Evolutionary conservation across 495 filamentous ascomycete genomes (phyloP).

Genomic region (Penicillium turbatum): DNA sequence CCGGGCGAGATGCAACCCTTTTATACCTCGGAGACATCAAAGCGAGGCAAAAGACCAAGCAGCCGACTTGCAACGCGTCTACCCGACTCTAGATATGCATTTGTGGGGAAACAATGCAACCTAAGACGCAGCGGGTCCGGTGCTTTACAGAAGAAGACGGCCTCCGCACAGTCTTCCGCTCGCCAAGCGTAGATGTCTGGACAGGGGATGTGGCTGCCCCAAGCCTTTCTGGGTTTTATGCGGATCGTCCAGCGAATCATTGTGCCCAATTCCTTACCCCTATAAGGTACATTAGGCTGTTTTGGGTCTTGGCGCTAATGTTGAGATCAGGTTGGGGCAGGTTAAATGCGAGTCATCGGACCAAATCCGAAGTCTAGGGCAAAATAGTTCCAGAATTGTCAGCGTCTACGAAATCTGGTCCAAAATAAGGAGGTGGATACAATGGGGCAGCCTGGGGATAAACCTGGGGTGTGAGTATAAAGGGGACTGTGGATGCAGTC

Average conservation of each 20-base stretch:
- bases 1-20: neutral
- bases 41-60: neutral
- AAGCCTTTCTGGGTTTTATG: neutral
- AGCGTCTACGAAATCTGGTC: neutral
- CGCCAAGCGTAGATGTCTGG: neutral
- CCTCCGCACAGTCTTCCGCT: neutral
- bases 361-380: neutral
- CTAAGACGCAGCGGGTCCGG: neutral
- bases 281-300: neutral
- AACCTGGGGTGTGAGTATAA: neutral
- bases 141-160: neutral
- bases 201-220: neutral
- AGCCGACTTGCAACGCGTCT: neutral
- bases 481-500: neutral
- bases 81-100: neutral
- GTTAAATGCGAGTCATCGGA: neutral
- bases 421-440: neutral
- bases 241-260: neutral
- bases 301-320: neutral
- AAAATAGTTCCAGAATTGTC: neutral
- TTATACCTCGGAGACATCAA: too few species aligned
- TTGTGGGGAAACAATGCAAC: neutral
- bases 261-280: neutral
- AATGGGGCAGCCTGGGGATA: neutral
- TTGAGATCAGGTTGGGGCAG: neutral